These are phyloP conservation scores for Cladophialophora exuberans DNA, from an alignment of 2,329 filamentous ascomycete species.

Conservation along the genomic window DNA sequence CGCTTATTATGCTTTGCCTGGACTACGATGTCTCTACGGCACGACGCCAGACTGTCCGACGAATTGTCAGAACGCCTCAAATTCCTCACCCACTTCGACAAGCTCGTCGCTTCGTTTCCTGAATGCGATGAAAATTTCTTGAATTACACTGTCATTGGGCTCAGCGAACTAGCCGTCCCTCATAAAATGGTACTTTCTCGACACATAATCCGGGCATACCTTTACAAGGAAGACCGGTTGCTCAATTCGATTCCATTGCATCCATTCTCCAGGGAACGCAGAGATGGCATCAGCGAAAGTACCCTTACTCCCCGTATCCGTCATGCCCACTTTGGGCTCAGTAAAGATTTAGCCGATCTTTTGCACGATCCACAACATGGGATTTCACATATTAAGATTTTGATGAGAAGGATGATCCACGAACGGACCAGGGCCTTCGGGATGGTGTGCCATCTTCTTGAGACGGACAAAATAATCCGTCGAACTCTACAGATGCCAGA, in stretches of 20 bases:
- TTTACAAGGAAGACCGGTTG: background rate
- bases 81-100: conserved; percentile 10
- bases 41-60: background rate
- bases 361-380: conserved; percentile 11
- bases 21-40: conserved; percentile 14
- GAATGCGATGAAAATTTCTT: background rate
- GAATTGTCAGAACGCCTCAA: background rate
- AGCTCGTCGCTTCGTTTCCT: conserved; percentile 5
- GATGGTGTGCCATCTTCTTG: conserved; percentile 31
- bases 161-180: conserved; percentile 12
- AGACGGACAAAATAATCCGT: conserved; percentile 26
- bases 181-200: conserved; percentile 8
- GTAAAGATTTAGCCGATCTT: conserved; percentile 7
- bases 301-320: background rate
- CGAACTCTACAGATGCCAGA: conserved; percentile 5
- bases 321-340: conserved; percentile 4
- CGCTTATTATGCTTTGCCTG: conserved; percentile 20
- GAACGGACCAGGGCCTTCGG: conserved; percentile 33
- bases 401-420: conserved; percentile 32
- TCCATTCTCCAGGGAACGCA: no score
- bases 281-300: background rate
- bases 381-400: conserved; percentile 6
- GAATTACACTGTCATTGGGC: background rate
- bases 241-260: background rate
- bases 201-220: background rate